A percentile compares a stretch with the other conserved stretches of the same genome.
phyloP scores from a whole-genome alignment of 768 basidiomycete genomes.

The Boletus pseudo-olivaceus region DNA sequence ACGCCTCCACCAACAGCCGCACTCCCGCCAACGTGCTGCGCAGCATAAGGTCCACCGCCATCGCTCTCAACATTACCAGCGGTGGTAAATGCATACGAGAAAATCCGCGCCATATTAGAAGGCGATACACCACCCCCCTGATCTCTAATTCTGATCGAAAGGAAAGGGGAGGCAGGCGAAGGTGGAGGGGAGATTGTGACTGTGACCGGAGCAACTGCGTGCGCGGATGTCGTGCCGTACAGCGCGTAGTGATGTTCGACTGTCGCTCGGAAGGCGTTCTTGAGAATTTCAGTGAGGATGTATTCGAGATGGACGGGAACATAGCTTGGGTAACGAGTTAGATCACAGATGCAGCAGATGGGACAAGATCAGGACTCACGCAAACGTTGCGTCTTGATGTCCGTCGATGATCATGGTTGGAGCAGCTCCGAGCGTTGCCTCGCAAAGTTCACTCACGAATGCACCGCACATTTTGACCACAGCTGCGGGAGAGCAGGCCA shows the following conservation, averaged over 20 bases:
- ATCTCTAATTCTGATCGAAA: slow-evolving; percentile 79
- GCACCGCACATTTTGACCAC: slow-evolving; percentile 79
- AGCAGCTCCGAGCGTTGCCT: slow-evolving; percentile 73
- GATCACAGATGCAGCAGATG: slow-evolving; percentile 2
- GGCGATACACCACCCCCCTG: slow-evolving; percentile 83
- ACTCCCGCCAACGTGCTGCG: slow-evolving; percentile 71
- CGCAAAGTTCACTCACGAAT: slow-evolving; percentile 82
- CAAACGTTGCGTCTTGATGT: slow-evolving; percentile 63
- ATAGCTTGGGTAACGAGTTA: slow-evolving; percentile 48
- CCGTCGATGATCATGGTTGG: slow-evolving; percentile 73
- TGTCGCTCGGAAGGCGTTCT: slow-evolving; percentile 88
- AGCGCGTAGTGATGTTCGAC: slow-evolving; percentile 65
- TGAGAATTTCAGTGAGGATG: slow-evolving; percentile 85
- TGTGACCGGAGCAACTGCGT: slow-evolving; percentile 55
- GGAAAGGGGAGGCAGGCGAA: slow-evolving; percentile 38
- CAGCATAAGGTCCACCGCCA: slow-evolving; percentile 72
- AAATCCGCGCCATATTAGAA: slow-evolving; percentile 71
- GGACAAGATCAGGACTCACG: slow-evolving; percentile 49
- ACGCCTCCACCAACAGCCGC: slow-evolving; percentile 52
- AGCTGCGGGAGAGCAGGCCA: slow-evolving; percentile 62
- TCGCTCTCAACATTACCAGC: slow-evolving; percentile 51
- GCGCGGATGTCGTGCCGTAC: slow-evolving; percentile 33
- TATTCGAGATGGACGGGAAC: slow-evolving; percentile 91
- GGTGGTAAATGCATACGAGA: slow-evolving; percentile 91
- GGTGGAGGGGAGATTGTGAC: slow-evolving; percentile 68